These are phyloP conservation scores for Botryosphaeria dothidea DNA, from an alignment of 2,329 filamentous ascomycete species.

Conservation along the genomic window DNA sequence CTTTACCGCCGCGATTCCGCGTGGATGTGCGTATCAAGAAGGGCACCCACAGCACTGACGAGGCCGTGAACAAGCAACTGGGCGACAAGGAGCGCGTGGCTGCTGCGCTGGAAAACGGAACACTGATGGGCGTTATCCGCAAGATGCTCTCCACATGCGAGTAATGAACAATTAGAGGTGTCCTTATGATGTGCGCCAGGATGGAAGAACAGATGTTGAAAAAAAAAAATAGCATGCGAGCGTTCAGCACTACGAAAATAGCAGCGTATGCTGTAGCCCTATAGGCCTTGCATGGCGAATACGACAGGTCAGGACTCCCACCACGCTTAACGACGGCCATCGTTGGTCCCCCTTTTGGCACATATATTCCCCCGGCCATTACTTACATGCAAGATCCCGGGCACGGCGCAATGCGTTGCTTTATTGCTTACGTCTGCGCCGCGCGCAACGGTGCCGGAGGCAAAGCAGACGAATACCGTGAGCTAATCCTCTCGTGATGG, in stretches of 20 bases:
- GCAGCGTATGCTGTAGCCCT: conserved; percentile 7
- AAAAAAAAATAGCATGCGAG: background rate
- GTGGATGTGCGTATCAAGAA: conserved; percentile 94
- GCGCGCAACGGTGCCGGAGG: background rate
- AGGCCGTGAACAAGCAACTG: conserved; percentile 95
- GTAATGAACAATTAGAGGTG: conserved; percentile 37
- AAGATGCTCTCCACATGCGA: conserved; percentile 92
- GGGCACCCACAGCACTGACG: conserved; percentile 91
- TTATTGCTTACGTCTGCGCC: background rate
- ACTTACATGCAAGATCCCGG: background rate
- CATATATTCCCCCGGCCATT: background rate
- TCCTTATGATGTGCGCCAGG: conserved; percentile 7
- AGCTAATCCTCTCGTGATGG: conserved; percentile 12
- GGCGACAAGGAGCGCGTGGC: conserved; percentile 96
- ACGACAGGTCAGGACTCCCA: conserved; percentile 4
- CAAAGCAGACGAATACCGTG: background rate
- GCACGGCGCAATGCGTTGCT: background rate
- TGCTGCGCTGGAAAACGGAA: conserved; percentile 91
- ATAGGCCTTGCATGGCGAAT: conserved; percentile 2
- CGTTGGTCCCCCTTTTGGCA: background rate
- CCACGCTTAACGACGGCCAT: background rate
- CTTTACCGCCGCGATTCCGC: conserved; percentile 85
- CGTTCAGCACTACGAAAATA: conserved; percentile 7
- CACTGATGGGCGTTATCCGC: conserved; percentile 80
- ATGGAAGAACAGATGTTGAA: background rate